Evolutionary conservation across 371 early-diverging fungal genomes (phyloP).

Genomic region (Entomophthora muscae): DNA sequence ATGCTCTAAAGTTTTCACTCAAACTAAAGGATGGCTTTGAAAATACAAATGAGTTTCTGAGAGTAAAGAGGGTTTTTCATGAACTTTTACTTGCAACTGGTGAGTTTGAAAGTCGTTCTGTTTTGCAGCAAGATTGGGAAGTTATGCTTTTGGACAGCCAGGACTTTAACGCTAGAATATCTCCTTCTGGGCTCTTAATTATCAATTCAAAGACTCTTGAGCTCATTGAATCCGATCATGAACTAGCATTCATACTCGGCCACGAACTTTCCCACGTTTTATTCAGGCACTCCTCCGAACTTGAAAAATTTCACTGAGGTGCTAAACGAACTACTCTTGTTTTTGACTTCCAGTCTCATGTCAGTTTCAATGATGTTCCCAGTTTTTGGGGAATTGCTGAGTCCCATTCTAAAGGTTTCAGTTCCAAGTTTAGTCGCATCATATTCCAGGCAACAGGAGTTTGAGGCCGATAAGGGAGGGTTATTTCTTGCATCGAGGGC

Average conservation of each 20-base stretch:
- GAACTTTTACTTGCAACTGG: background rate
- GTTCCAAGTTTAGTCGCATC: too few relatives aligned
- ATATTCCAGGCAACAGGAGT: too few relatives aligned
- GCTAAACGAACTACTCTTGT: background rate
- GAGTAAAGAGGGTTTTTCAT: background rate
- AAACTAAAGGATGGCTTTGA: too few relatives aligned
- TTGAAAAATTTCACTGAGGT: background rate
- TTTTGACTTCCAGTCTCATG: background rate
- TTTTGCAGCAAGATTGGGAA: background rate
- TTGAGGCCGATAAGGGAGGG: too few relatives aligned
- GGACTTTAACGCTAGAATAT: background rate
- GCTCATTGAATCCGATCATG: background rate
- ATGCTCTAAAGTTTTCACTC: too few relatives aligned
- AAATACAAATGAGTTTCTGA: background rate
- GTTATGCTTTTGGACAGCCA: background rate
- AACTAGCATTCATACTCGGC: slow-evolving; percentile 1
- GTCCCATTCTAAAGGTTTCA: background rate
- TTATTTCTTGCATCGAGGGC: too few relatives aligned
- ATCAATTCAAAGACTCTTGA: background rate
- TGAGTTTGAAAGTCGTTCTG: background rate
- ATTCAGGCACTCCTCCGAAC: background rate
- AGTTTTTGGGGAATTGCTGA: background rate
- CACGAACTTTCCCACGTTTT: slow-evolving; percentile 2
- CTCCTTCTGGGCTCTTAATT: background rate
- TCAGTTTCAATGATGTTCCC: background rate